Evolutionary conservation across 768 basidiomycete species (phyloP), one percentile per base, ranked within the genome.

Genomic region (Tylopilus cervinicoccineus): DNA sequence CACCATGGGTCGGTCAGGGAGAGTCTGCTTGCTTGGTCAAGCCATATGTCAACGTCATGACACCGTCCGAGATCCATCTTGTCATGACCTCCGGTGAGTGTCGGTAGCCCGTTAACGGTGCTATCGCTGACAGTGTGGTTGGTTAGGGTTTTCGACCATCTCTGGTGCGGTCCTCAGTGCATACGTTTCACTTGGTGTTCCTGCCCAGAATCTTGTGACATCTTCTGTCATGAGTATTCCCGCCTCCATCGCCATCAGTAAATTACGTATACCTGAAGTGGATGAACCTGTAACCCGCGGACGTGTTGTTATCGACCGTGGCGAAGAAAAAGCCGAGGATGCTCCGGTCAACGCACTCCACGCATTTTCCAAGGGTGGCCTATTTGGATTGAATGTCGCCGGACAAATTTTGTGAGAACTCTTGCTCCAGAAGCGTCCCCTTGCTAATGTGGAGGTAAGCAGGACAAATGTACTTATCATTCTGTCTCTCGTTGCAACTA

Each of bases 151-250:
- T 73, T 88, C 91, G 7, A 93, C 91, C 43, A 95, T 95, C 57
- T 86, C 93, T 46, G 93, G 93, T 36, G 90, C 88, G 28, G 92
- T 96, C 12, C 76, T 96, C 39, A 75, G 79, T 46, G 92, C 89
- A 24, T 95, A 94, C 65, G 86, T 93, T 63, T 72, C 64, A 53
- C 72, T 86, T 55, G 90, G 86, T 32, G 86, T 91, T 27, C 88
- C 88, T 9, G 65, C 88, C 5, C 77, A 85, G 65, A 93, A 88
- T 61, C 74, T 92, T 20, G 74, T 93, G 57, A 93, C 92, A 3
- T 86, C 93, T 6, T 91, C 89, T 8, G 86, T 94, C 50, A 95
- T 95, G 93, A 88, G 85, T 65, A 95, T 96, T 52, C 93, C 93
- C 17, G 93, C 93, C 0, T 93, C 91, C 13, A 93, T 95, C 63